These are phyloP conservation scores for Tulasnella calospora DNA, from an alignment of 768 basidiomycete species.

Conservation along the genomic window DNA sequence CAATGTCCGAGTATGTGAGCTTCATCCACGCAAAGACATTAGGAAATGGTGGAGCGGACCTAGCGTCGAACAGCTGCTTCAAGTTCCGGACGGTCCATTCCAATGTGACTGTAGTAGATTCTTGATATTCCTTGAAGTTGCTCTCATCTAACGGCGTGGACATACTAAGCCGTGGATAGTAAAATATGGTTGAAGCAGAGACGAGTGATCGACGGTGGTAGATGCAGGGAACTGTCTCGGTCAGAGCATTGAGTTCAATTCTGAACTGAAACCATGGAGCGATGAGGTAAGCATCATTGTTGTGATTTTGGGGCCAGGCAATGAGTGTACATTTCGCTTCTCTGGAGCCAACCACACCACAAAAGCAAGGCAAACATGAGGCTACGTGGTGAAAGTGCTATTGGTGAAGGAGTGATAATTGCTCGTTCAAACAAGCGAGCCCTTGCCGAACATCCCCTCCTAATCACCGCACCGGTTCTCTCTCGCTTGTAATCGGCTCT, in stretches of 20 bases:
- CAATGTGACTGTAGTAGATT: constrained; percentile 44
- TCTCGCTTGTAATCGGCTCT: neutral
- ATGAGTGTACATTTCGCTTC: neutral
- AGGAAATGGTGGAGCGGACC: constrained; percentile 37
- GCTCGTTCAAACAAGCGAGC: neutral
- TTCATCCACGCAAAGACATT: constrained; percentile 3
- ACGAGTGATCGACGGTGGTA: neutral
- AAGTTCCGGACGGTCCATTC: constrained; percentile 76
- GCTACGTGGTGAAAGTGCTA: neutral
- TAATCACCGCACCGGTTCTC: neutral
- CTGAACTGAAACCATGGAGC: neutral
- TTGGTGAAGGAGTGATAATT: neutral
- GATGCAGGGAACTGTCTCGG: neutral
- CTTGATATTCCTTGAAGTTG: constrained; percentile 40
- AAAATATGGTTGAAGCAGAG: neutral
- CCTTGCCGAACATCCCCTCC: no score
- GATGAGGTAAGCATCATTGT: neutral
- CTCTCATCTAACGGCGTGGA: neutral
- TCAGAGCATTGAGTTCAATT: neutral
- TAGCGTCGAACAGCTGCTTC: constrained; percentile 68
- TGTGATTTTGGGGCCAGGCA: neutral
- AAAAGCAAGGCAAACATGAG: neutral
- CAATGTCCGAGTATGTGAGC: neutral
- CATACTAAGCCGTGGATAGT: neutral
- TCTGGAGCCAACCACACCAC: neutral